Evolutionary conservation across 176 grass and related monocot species (phyloP).

Genomic region (Oryza coarctata): DNA sequence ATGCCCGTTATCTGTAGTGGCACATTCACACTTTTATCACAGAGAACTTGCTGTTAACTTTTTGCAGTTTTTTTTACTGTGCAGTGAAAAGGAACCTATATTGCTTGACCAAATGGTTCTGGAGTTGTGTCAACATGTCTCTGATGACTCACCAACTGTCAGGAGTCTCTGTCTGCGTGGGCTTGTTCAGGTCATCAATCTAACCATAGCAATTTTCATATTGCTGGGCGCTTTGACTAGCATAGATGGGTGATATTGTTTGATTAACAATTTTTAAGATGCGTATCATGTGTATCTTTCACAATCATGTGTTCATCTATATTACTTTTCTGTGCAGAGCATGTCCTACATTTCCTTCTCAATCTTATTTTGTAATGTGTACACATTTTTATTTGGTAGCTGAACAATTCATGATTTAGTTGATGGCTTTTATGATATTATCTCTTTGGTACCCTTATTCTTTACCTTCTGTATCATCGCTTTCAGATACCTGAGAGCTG

Average conservation of each 20-base stretch:
- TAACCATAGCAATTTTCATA: constrained; percentile 20
- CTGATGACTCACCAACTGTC: constrained; percentile 86
- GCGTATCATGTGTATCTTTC: background rate
- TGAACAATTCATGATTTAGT: constrained; percentile 18
- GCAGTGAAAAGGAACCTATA: constrained; percentile 69
- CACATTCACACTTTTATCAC: constrained; percentile 16
- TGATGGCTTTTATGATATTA: constrained; percentile 5
- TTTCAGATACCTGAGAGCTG: constrained; percentile 84
- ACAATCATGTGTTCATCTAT: constrained; percentile 16
- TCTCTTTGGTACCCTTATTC: constrained; percentile 4
- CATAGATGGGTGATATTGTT: constrained; percentile 30
- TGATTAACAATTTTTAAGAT: constrained; percentile 17
- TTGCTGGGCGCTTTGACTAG: constrained; percentile 23
- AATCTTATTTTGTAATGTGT: background rate
- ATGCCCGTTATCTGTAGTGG: background rate
- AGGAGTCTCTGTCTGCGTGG: constrained; percentile 85
- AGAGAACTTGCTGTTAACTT: constrained; percentile 23
- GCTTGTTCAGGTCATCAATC: constrained; percentile 72
- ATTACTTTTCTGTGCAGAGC: background rate
- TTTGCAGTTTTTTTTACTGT: constrained; percentile 38
- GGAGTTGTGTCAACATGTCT: constrained; percentile 90
- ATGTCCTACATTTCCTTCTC: background rate
- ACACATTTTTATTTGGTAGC: constrained; percentile 7
- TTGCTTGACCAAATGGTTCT: constrained; percentile 90
- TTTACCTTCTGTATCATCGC: constrained; percentile 23